These are phyloP conservation scores for Alternaria atra DNA, from an alignment of 2,329 filamentous ascomycete species.

Conservation along the genomic window DNA sequence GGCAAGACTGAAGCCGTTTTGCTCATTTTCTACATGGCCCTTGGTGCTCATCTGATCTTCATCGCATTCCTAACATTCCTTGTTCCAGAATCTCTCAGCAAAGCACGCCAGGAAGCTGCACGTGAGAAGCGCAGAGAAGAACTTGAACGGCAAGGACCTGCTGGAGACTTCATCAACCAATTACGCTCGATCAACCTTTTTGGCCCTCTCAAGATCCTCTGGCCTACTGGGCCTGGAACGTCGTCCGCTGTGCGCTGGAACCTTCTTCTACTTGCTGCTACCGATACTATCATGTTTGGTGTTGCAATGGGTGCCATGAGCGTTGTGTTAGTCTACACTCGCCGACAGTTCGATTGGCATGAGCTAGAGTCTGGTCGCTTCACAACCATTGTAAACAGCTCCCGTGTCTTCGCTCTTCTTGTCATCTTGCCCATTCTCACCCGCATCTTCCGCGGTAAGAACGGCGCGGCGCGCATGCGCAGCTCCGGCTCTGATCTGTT, in stretches of 20 bases:
- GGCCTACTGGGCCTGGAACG: conserved; percentile 73
- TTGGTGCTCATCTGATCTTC: conserved; percentile 77
- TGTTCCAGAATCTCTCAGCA: conserved; percentile 85
- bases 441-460: conserved; percentile 73
- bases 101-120: conserved; percentile 73
- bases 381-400: conserved; percentile 79
- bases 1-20: conserved; percentile 74
- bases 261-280: conserved; percentile 78
- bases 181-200: conserved; percentile 70
- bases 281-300: conserved; percentile 84
- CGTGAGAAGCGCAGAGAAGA: conserved; percentile 70
- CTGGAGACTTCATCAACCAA: conserved; percentile 56
- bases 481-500: conserved; percentile 74
- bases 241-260: conserved; percentile 74
- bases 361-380: conserved; percentile 82
- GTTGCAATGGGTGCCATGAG: conserved; percentile 81
- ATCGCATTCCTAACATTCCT: conserved; percentile 74
- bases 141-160: conserved; percentile 44
- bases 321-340: conserved; percentile 85
- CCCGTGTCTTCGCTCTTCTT: conserved; percentile 79
- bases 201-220: conserved; percentile 78
- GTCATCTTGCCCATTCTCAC: conserved; percentile 79
- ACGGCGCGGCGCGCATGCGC: conserved; percentile 48
- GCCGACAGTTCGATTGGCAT: conserved; percentile 82
- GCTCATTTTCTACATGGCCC: conserved; percentile 82